Evolutionary conservation across 108 stramenopile genomes (phyloP).

Genomic region (Nitzschia sp.): DNA sequence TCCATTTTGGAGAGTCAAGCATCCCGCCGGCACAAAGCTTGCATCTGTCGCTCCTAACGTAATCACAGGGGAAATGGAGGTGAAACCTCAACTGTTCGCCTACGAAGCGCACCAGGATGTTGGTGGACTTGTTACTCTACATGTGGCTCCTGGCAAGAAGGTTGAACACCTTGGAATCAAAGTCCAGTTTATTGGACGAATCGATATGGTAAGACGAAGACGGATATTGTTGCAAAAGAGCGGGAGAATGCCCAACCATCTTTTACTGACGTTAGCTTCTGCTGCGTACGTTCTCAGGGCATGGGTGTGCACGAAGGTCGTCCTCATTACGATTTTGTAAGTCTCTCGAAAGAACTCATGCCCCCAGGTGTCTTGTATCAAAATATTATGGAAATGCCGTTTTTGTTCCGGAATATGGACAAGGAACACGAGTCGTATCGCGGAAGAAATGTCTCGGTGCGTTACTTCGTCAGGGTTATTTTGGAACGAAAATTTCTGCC

Average conservation of each 20-base stretch:
- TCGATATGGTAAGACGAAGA: conserved; percentile 87
- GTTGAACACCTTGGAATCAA: conserved; percentile 97
- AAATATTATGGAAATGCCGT: conserved; percentile 67
- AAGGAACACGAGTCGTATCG: conserved; percentile 90
- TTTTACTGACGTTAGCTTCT: background rate
- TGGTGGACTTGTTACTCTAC: conserved; percentile 80
- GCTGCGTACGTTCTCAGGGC: conserved; percentile 44
- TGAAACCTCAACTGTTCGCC: conserved; percentile 37
- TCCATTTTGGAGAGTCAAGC: conserved; percentile 80
- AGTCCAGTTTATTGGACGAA: conserved; percentile 95
- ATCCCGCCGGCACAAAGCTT: conserved; percentile 33
- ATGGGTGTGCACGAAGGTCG: conserved; percentile 78
- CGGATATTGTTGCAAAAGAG: background rate
- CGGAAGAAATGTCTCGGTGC: conserved; percentile 94
- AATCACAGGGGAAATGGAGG: conserved; percentile 14
- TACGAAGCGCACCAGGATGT: conserved; percentile 73
- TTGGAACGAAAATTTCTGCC: conserved; percentile 89
- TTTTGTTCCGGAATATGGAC: conserved; percentile 87
- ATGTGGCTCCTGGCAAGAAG: conserved; percentile 91
- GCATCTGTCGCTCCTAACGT: conserved; percentile 22
- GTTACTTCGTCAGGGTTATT: conserved; percentile 94
- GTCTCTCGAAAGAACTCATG: conserved; percentile 92
- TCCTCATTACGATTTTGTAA: conserved; percentile 91
- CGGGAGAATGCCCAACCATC: background rate
- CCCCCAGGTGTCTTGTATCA: conserved; percentile 90